Conservation (phyloP, 495 filamentous ascomycete genomes). For the Aspergillus affinis region DNA sequence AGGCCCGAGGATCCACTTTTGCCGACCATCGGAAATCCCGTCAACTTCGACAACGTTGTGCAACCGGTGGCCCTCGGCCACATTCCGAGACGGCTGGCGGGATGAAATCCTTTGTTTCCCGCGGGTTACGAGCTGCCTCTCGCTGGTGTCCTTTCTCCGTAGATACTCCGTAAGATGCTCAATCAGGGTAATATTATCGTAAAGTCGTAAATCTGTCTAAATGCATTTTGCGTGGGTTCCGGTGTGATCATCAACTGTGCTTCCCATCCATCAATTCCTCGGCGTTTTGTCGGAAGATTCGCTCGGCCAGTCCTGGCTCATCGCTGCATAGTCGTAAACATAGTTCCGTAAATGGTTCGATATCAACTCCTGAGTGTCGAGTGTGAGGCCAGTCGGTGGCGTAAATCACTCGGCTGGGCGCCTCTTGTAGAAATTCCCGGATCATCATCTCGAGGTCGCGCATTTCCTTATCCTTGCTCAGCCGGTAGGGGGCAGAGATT, state of each 20-base stretch:
- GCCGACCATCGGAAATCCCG: background rate
- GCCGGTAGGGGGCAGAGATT: slow-evolving; percentile 49
- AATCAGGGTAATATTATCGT: background rate
- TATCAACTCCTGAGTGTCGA: slow-evolving; percentile 45
- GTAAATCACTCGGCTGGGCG: slow-evolving; percentile 42
- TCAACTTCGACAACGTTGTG: no score
- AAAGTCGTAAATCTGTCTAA: background rate
- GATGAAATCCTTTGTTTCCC: background rate
- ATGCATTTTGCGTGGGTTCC: background rate
- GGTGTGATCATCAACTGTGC: slow-evolving; percentile 6
- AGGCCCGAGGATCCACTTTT: background rate
- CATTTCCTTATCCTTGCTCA: slow-evolving; percentile 37
- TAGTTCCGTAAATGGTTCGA: slow-evolving; percentile 42
- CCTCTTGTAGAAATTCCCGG: slow-evolving; percentile 36
- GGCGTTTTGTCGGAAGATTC: slow-evolving; percentile 46
- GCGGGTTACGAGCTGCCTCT: background rate
- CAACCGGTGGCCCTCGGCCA: background rate
- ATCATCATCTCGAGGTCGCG: slow-evolving; percentile 41
- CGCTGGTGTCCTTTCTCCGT: background rate
- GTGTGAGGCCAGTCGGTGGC: slow-evolving; percentile 57
- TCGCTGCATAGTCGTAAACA: slow-evolving; percentile 42
- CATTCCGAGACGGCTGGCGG: background rate
- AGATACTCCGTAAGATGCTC: background rate
- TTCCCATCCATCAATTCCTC: slow-evolving; percentile 40
- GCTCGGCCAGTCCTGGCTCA: slow-evolving; percentile 38